phyloP scores from a whole-genome alignment of 331 rosid genomes.

The Quercus lobata region DNA sequence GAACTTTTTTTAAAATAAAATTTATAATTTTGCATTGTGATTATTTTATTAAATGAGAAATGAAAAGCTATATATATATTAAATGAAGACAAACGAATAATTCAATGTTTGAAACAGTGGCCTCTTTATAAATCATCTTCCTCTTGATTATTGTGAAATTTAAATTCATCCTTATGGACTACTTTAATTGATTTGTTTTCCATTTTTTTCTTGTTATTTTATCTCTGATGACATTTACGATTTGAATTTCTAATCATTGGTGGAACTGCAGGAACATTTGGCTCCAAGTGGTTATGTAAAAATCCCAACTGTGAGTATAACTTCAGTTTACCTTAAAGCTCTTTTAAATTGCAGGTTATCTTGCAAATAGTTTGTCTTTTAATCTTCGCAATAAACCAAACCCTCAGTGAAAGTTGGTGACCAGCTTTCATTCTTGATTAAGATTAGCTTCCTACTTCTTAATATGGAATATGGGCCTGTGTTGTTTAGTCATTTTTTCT shows the following conservation, averaged over 20 bases:
- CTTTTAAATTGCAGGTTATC: slow-evolving; percentile 5
- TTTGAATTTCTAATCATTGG: background rate
- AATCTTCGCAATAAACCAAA: background rate
- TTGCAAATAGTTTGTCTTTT: background rate
- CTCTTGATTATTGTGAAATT: background rate
- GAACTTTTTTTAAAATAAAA: background rate
- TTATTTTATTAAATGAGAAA: background rate
- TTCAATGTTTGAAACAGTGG: background rate
- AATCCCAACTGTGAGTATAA: slow-evolving; percentile 71
- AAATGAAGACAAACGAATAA: background rate
- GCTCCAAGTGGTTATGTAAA: slow-evolving; percentile 80
- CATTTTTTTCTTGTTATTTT: background rate
- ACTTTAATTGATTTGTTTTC: background rate
- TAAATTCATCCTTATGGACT: slow-evolving; percentile 10
- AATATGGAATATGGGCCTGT: background rate
- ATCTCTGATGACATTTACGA: background rate
- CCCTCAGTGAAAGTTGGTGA: background rate
- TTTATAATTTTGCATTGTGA: background rate
- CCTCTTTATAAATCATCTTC: background rate
- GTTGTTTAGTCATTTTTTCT: background rate
- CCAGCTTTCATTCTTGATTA: background rate
- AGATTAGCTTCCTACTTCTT: background rate
- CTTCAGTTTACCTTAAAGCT: slow-evolving; percentile 1
- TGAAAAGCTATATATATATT: background rate
- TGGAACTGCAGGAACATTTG: slow-evolving; percentile 59